Evolutionary conservation across 768 basidiomycete genomes (phyloP), one percentile per base, ranked within the genome.

Genomic region (Pholiota molesta): DNA sequence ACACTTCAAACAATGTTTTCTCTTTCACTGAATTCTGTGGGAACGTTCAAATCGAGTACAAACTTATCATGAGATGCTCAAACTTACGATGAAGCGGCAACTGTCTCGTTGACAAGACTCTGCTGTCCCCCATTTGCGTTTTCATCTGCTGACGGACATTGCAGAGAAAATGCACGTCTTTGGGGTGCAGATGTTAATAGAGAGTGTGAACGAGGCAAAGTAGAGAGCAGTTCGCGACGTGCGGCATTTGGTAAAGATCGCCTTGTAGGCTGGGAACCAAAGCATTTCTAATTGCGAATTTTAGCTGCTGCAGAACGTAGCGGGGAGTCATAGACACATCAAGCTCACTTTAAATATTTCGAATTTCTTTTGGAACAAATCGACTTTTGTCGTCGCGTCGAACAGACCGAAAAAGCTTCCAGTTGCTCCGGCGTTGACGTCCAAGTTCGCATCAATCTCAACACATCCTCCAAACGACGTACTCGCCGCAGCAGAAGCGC

Each of bases 351-450:
- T 74, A 73, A 78, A 75, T 2, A 81, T 56, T 39, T 76, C 68
- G 53, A 78, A 78, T 8, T 77, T 65, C 62, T 76, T 76, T 45
- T 60, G 67, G 64, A 79, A 80, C 31, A 82, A 62, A 8, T 70
- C 56, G 11, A 78, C 67, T 60, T 70, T 65, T 0, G 73, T 75
- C 21, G 53, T 69, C 14, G 64, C 62, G 57, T 78, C 69, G 68
- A 81, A 81, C 1, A 83, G 59, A 5, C 72, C 72, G 61, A 81
- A 81, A 69, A 83, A 79, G 29, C 66, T 61, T 5, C 71, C 78
- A 40, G 74, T 66, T 3, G 79, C 81, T 2, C 79, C 79, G 19
- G 75, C 78, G 60, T 76, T 78, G 37, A 44, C 42, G 42, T 44
- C 19, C 42, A 44, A 16, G n/a, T 17, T 44, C 8, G 42, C 42